Base-by-base conservation (phyloP, 2,329 filamentous ascomycete genomes). In the Boeremia exigua region DNA sequence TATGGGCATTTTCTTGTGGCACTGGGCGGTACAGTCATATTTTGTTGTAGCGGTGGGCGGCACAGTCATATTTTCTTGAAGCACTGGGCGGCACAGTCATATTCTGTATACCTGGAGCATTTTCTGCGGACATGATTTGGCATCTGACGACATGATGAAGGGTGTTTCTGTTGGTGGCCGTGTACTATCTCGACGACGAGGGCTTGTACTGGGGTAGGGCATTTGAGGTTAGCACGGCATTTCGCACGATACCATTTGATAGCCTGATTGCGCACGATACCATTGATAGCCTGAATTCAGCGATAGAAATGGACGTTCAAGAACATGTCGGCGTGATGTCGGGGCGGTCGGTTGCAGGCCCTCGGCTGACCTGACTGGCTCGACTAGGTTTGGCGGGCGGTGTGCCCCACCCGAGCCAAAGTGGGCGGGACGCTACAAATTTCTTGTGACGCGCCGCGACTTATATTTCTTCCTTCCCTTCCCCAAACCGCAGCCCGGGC, bases 401-500 rank as follows among this genome's bases (percentile, higher is more conserved):
- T 12, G 8, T 38, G 44, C 42, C 43, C 55, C 55, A 54, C 55
- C 28, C 19, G 29, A 37, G 42, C 46, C 53, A 45, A 53, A 50
- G 55, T 44, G 48, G 50, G 55, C 43, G 51, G 47, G 54, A 40
- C 64, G 66, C 59, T 63, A 61, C 59, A 67, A 67, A 70, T 66
- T 71, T 74, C 70, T 66, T 70, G 70, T 61, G 61, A 60, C 59
- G 59, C 61, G 63, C 55, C 58, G 64, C 56, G 58, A 39, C 56
- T 30, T 61, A 54, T 63, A 73, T 75, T 71, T 71, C 70, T 77
- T 71, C 75, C 68, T 68, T 73, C 76, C 77, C 60, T 66, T 76
- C 75, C 70, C 72, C 73, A 74, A 72, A 66, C 62, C 67, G 70
- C 69, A 74, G 69, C 59, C 71, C 68, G 75, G 74, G 54, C 65